Base-by-base conservation (phyloP, 306 rosid species). In the Pterocarpus macrocarpus region DNA sequence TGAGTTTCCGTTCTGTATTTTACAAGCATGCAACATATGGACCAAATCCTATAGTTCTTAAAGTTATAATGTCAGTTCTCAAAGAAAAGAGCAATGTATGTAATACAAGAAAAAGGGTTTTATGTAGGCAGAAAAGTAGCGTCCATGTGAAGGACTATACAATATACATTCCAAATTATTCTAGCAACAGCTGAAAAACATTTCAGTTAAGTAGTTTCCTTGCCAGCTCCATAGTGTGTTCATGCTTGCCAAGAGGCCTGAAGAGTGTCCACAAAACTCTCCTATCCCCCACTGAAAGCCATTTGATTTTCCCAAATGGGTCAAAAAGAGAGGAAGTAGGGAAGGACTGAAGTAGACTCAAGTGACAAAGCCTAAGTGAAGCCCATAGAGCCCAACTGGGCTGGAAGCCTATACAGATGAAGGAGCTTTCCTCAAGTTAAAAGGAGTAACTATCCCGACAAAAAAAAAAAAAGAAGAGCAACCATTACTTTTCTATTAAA, bases 251-350 rank as follows among this genome's bases (percentile, higher is more conserved):
- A 77, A 83, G 76, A 7, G 61, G 17, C 16, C 6, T 17, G 28
- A 55, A 22, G 77, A 14, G 64, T 49, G 73, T 81, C 81, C 80
- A 80, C 67, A 87, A 81, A 81, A 38, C 79, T 86, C 82, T 82
- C 82, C 76, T 74, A 22, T 76, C 85, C 86, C 86, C 81, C 75
- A 69, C 16, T 56, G 82, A 91, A 89, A 87, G 82, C 85, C 81
- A 64, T 80, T 82, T 35, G 71, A 88, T 39, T 16, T 62, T 5
- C 61, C 82, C 81, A 83, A 71, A 71, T 73, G 87, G 88, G 86
- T 78, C 6, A 88, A 90, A 90, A 88, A 81, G 71, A 50, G 43
- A 13, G 58, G 73, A 61, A 65, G 13, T 34, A 53, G 39, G 57
- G 64, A 77, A 77, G 59, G 61, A 38, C 70, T 55, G 53, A 66